phyloP scores from a whole-genome alignment of 164 flowering plant genomes.

The Sextonia rubra region DNA sequence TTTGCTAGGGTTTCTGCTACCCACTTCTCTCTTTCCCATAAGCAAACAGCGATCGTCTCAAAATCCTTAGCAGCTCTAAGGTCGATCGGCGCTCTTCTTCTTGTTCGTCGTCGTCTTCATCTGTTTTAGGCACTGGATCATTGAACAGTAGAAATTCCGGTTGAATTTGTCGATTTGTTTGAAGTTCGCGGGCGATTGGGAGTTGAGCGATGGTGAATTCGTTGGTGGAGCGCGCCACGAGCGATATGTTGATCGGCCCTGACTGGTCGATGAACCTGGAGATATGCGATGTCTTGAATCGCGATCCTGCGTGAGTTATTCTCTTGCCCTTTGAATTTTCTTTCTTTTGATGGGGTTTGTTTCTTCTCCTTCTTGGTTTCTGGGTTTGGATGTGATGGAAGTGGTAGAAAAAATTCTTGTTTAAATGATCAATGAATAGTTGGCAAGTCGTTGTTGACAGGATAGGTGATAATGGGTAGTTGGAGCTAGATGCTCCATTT shows the following conservation, averaged over 20 bases:
- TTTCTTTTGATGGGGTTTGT: background rate
- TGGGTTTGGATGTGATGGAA: background rate
- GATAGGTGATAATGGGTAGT: no score
- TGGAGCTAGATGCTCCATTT: no score
- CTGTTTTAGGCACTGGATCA: background rate
- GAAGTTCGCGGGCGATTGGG: background rate
- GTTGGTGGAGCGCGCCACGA: conserved; percentile 89
- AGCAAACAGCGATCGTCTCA: background rate
- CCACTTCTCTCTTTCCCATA: background rate
- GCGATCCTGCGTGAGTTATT: conserved; percentile 64
- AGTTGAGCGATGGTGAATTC: conserved; percentile 63
- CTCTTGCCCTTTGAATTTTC: background rate
- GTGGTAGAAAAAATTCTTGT: no score
- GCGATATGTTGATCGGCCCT: conserved; percentile 91
- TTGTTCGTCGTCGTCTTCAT: background rate
- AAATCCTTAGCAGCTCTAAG: background rate
- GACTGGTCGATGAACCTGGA: conserved; percentile 99
- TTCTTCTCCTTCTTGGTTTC: background rate
- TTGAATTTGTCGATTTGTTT: background rate
- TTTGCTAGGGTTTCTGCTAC: background rate
- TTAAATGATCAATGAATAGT: no score
- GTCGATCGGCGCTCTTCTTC: background rate
- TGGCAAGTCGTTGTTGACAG: no score
- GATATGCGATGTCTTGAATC: conserved; percentile 93
- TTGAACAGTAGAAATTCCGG: background rate